Evolutionary conservation across 208 protist genomes (phyloP).

Genomic region (Tritrichomonas foetus): DNA sequence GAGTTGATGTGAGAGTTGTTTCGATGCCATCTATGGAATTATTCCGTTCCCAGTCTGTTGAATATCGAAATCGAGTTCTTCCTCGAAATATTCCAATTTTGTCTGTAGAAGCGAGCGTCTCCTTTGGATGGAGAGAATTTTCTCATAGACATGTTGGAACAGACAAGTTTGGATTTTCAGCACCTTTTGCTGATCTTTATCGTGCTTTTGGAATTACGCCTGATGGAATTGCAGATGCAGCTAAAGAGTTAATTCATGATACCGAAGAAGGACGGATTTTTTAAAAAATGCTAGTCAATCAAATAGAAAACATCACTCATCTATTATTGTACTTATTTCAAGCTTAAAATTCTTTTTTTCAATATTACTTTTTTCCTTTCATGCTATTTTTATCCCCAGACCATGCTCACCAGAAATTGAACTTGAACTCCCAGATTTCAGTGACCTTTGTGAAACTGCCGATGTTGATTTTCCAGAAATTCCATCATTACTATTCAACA

Average conservation of each 20-base stretch:
- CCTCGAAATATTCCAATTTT: constrained; percentile 32
- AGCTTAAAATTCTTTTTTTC: too few species aligned
- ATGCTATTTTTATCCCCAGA: too few species aligned
- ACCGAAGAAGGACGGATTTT: too few species aligned
- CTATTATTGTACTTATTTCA: too few species aligned
- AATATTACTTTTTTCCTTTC: too few species aligned
- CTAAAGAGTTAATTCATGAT: background rate
- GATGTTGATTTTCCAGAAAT: too few species aligned
- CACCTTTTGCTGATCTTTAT: background rate
- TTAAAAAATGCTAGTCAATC: too few species aligned
- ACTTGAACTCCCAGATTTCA: too few species aligned
- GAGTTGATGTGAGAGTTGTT: constrained; percentile 69
- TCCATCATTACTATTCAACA: too few species aligned
- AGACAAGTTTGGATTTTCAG: constrained; percentile 22
- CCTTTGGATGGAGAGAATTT: constrained; percentile 22
- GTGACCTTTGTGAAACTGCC: too few species aligned
- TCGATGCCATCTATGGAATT: constrained; percentile 92
- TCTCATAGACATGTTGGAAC: constrained; percentile 41
- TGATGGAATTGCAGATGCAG: background rate
- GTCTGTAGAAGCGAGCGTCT: constrained; percentile 42
- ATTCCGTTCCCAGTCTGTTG: constrained; percentile 79
- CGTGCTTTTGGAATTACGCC: background rate
- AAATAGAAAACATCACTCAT: too few species aligned
- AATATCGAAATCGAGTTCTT: constrained; percentile 69
- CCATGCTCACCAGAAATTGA: too few species aligned